Percentiles rank a stretch among this genome's conserved stretches.
Evolutionary conservation across 2,329 filamentous ascomycete genomes (phyloP).

Genomic region (Trichophyton schoenleinii): DNA sequence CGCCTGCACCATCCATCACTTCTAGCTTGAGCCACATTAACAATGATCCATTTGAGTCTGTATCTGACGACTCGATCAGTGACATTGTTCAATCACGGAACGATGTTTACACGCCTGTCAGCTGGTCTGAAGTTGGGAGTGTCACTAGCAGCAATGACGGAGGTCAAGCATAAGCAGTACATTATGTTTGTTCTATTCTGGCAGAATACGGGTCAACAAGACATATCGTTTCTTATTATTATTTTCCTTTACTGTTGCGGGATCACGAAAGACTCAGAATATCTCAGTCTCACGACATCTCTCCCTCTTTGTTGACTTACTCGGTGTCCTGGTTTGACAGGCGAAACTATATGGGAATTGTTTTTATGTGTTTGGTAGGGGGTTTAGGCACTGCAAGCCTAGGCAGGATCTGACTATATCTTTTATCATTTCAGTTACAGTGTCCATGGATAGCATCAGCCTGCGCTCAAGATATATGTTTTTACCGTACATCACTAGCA

Average conservation of each 20-base stretch:
- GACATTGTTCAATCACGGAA: constrained; percentile 24
- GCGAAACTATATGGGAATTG: background rate
- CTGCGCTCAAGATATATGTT: background rate
- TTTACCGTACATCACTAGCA: background rate
- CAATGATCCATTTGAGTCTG: constrained; percentile 17
- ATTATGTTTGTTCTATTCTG: background rate
- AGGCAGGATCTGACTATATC: background rate
- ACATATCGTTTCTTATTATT: background rate
- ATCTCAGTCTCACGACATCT: background rate
- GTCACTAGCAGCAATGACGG: constrained; percentile 31
- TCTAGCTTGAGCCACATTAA: constrained; percentile 29
- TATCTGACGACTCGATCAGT: constrained; percentile 30
- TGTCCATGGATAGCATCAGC: background rate
- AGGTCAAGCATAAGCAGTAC: constrained; percentile 11
- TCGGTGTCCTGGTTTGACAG: background rate
- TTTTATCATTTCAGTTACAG: background rate
- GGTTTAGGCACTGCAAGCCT: background rate
- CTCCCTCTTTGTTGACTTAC: background rate
- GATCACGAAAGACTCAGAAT: background rate
- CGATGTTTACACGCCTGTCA: constrained; percentile 27
- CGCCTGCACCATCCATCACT: constrained; percentile 26
- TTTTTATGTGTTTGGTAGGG: background rate
- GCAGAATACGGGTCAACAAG: background rate
- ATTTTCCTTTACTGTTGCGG: background rate
- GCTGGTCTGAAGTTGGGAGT: constrained; percentile 36